Percentiles rank a stretch among this genome's conserved stretches.
phyloP scores from a whole-genome alignment of 352 stramenopile genomes.

The Phytopythium kandeliae region DNA sequence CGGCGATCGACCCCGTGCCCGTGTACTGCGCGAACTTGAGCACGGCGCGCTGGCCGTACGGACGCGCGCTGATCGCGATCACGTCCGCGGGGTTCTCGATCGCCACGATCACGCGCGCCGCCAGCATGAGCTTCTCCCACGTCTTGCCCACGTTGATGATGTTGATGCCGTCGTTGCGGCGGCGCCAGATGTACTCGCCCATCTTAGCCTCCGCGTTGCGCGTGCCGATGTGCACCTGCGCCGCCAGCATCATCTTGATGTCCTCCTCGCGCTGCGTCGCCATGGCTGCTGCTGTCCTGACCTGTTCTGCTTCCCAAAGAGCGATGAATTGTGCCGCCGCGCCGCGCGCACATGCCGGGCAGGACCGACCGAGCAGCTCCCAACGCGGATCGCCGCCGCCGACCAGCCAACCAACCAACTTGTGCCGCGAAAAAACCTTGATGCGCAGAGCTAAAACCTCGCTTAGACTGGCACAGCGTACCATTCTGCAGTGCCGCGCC shows the following conservation, averaged over 20 bases:
- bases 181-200: slow-evolving; percentile 99
- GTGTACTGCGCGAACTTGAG: slow-evolving; percentile 99
- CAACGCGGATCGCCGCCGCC: no score
- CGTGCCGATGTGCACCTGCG: slow-evolving; percentile 99
- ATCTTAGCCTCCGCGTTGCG: slow-evolving; percentile 99
- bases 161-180: slow-evolving; percentile 98
- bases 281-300: slow-evolving; percentile 59
- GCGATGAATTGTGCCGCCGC: slow-evolving; percentile 31
- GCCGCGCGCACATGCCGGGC: no score
- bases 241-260: slow-evolving; percentile 99
- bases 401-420: slow-evolving; percentile 20
- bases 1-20: slow-evolving; percentile 95
- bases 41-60: slow-evolving; percentile 99
- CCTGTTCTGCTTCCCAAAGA: slow-evolving; percentile 32
- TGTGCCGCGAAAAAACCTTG: neutral
- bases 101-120: slow-evolving; percentile 98
- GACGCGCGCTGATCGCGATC: slow-evolving; percentile 98
- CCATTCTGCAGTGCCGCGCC: neutral
- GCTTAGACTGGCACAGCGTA: no score
- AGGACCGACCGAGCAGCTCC: no score
- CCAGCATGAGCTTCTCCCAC: slow-evolving; percentile 99
- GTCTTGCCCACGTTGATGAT: slow-evolving; percentile 99
- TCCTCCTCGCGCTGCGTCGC: slow-evolving; percentile 96
- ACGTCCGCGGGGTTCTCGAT: slow-evolving; percentile 99
- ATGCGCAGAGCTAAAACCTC: no score